phyloP scores from a whole-genome alignment of 2,329 filamentous ascomycete genomes.

The Penicillium sp. region DNA sequence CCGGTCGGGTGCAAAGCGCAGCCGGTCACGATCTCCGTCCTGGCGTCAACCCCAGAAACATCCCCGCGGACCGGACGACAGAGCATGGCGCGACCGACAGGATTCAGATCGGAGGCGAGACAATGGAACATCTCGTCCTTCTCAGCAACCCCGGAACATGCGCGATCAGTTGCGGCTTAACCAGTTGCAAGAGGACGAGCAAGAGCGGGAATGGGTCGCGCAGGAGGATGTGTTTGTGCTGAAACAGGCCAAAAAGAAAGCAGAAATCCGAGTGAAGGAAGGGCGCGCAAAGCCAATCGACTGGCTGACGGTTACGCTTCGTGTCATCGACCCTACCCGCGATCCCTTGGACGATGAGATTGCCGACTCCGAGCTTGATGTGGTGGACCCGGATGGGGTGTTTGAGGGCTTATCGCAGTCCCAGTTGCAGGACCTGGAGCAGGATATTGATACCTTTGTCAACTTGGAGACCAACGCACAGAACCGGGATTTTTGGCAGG shows the following conservation, averaged over 20 bases:
- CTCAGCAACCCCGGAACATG: slow-evolving; percentile 32
- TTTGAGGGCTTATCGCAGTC: slow-evolving; percentile 67
- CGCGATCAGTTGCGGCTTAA: slow-evolving; percentile 49
- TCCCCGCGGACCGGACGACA: slow-evolving; percentile 35
- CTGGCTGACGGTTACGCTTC: slow-evolving; percentile 84
- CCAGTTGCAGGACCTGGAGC: slow-evolving; percentile 72
- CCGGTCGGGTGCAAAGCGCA: slow-evolving; percentile 38
- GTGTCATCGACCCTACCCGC: slow-evolving; percentile 80
- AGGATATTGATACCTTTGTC: slow-evolving; percentile 76
- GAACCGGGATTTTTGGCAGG: slow-evolving; percentile 85
- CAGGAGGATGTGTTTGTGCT: slow-evolving; percentile 95
- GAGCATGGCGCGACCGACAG: slow-evolving; percentile 27
- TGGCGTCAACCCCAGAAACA: slow-evolving; percentile 41
- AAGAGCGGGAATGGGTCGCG: slow-evolving; percentile 79
- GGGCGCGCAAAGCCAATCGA: slow-evolving; percentile 89
- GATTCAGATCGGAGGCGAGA: slow-evolving; percentile 22
- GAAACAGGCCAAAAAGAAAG: slow-evolving; percentile 97
- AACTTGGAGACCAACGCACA: slow-evolving; percentile 72
- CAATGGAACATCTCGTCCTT: slow-evolving; percentile 22
- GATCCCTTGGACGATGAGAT: slow-evolving; percentile 80
- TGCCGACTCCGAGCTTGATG: slow-evolving; percentile 69
- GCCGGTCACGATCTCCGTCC: slow-evolving; percentile 43
- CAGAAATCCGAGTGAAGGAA: slow-evolving; percentile 88
- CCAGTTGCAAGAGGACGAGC: slow-evolving; percentile 69
- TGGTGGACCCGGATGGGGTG: slow-evolving; percentile 76